phyloP scores from a whole-genome alignment of 495 filamentous ascomycete genomes.

The Neurospora cerealis region DNA sequence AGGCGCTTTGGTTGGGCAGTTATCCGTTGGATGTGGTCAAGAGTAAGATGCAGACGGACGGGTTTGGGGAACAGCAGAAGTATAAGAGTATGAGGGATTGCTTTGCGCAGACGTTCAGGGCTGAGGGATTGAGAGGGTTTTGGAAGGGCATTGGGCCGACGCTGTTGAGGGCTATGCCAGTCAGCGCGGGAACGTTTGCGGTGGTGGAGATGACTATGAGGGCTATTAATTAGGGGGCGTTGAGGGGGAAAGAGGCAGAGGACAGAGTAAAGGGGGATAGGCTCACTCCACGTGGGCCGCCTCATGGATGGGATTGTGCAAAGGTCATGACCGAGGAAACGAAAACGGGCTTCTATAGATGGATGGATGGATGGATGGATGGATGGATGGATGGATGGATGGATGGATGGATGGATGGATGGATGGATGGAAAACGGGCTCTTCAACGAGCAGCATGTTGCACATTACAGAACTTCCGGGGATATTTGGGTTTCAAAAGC shows the following conservation, averaged over 20 bases:
- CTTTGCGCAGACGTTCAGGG: slow-evolving; percentile 70
- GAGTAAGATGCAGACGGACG: slow-evolving; percentile 99
- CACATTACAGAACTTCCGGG: not conserved
- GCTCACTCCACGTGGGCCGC: not conserved
- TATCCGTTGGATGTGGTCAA: slow-evolving; percentile 97
- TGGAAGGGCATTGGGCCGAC: slow-evolving; percentile 97
- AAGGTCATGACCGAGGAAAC: not conserved
- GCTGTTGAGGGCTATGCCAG: slow-evolving; percentile 90
- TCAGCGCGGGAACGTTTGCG: slow-evolving; percentile 92
- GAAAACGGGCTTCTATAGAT: not conserved
- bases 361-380: not conserved
- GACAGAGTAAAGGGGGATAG: not conserved
- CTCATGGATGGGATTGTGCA: not conserved
- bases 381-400: not conserved
- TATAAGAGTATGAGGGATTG: slow-evolving; percentile 83
- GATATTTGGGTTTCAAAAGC: not conserved
- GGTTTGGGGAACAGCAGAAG: slow-evolving; percentile 53
- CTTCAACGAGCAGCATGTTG: not conserved
- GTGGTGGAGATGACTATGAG: slow-evolving; percentile 62
- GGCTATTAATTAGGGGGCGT: slow-evolving; percentile 33
- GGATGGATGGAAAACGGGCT: not conserved
- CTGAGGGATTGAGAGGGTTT: slow-evolving; percentile 75
- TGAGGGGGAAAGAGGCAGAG: not conserved
- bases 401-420: not conserved
- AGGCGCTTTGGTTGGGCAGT: slow-evolving; percentile 82